These are phyloP conservation scores for Trametes sanguinea DNA, from an alignment of 768 basidiomycete genomes.

Conservation along the genomic window DNA sequence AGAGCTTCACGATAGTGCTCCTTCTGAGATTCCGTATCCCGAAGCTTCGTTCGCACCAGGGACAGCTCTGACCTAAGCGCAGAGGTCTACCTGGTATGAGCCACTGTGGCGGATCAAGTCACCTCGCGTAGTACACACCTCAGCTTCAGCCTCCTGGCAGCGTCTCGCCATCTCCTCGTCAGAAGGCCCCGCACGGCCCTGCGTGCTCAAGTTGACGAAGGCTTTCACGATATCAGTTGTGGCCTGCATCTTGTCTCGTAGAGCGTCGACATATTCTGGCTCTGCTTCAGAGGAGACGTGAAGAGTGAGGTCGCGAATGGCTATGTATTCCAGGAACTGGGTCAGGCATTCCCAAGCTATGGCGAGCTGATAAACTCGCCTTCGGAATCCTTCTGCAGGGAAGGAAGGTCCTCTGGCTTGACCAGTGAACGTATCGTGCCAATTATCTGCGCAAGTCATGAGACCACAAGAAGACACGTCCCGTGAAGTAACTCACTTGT, in stretches of 20 bases:
- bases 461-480: not conserved
- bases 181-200: slow-evolving; percentile 11
- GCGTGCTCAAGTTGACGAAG: slow-evolving; percentile 26
- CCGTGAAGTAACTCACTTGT: slow-evolving; percentile 23
- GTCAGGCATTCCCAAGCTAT: not conserved
- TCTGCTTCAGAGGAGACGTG: slow-evolving; percentile 29
- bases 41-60: slow-evolving; percentile 28
- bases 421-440: slow-evolving; percentile 32
- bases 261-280: slow-evolving; percentile 25
- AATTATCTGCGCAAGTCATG: slow-evolving; percentile 25
- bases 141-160: slow-evolving; percentile 28
- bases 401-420: slow-evolving; percentile 30
- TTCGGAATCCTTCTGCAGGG: slow-evolving; percentile 26
- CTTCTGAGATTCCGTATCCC: slow-evolving; percentile 26
- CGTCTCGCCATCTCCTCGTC: slow-evolving; percentile 22
- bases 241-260: slow-evolving; percentile 30
- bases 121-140: slow-evolving; percentile 21
- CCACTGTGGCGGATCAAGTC: not conserved
- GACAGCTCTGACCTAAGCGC: slow-evolving; percentile 32
- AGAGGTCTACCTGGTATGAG: slow-evolving; percentile 17
- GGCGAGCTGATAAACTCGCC: slow-evolving; percentile 20
- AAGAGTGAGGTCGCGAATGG: slow-evolving; percentile 27
- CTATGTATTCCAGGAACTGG: slow-evolving; percentile 14
- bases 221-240: slow-evolving; percentile 31
- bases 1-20: slow-evolving; percentile 29